phyloP scores from a whole-genome alignment of 1,284 basidiomycete species.

The Ganoderma lingzhi region DNA sequence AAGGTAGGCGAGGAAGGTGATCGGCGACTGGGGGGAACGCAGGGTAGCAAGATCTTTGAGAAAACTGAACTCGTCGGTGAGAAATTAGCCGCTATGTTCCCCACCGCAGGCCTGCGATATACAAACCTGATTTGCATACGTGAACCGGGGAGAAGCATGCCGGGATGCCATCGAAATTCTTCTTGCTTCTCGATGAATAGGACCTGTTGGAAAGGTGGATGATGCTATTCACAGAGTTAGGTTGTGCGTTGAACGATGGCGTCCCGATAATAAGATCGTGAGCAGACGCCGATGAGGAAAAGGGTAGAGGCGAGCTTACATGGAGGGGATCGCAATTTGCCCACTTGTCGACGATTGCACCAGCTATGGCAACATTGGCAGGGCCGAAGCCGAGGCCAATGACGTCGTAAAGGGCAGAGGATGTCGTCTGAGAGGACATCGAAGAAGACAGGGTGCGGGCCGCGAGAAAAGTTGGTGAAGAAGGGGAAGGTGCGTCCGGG shows the following conservation, averaged over 20 bases:
- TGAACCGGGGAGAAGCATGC: slow-evolving; percentile 63
- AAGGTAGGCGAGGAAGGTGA: slow-evolving; percentile 66
- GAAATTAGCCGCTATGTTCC: slow-evolving; percentile 25
- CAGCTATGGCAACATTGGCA: slow-evolving; percentile 63
- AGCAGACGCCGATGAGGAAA: slow-evolving; percentile 13
- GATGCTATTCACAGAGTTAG: slow-evolving; percentile 17
- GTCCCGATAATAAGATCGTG: slow-evolving; percentile 12
- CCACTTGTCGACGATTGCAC: slow-evolving; percentile 56
- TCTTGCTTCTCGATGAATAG: slow-evolving; percentile 62
- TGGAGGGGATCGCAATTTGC: slow-evolving; percentile 14
- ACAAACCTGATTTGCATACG: slow-evolving; percentile 66
- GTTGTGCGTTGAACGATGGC: slow-evolving; percentile 4
- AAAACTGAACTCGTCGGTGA: slow-evolving; percentile 46
- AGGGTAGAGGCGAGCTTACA: slow-evolving; percentile 17
- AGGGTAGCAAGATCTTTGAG: slow-evolving; percentile 69
- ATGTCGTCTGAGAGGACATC: slow-evolving; percentile 17
- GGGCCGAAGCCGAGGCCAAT: slow-evolving; percentile 69
- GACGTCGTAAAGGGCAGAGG: slow-evolving; percentile 51
- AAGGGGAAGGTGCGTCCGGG: slow-evolving; percentile 21
- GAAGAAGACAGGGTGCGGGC: slow-evolving; percentile 10
- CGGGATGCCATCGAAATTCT: slow-evolving; percentile 64
- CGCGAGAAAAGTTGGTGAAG: slow-evolving; percentile 21
- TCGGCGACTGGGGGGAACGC: slow-evolving; percentile 61
- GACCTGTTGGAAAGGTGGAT: slow-evolving; percentile 42
- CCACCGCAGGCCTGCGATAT: slow-evolving; percentile 1